These are phyloP conservation scores for Erythrophleum fordii DNA, from an alignment of 306 rosid genomes.

Conservation along the genomic window DNA sequence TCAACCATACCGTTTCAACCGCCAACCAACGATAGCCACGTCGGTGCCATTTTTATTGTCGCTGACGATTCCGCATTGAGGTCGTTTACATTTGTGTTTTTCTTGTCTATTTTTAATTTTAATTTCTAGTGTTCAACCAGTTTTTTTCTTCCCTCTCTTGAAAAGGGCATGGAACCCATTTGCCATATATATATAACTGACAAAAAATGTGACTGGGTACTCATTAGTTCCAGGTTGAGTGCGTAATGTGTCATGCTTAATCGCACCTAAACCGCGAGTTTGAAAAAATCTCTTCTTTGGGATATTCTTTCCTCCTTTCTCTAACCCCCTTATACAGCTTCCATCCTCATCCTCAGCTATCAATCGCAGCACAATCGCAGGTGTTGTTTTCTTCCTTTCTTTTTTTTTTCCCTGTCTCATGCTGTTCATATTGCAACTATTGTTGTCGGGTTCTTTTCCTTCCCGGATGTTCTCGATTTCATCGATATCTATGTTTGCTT, in stretches of 20 bases:
- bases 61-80: neutral
- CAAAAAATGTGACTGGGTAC: neutral
- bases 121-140: neutral
- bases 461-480: neutral
- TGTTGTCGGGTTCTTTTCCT: conserved; percentile 2
- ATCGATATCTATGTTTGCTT: neutral
- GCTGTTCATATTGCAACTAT: neutral
- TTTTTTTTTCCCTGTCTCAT: neutral
- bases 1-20: neutral
- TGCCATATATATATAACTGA: too few species aligned
- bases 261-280: neutral
- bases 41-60: neutral
- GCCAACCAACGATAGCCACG: conserved; percentile 8
- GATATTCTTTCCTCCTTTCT: neutral
- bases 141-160: neutral
- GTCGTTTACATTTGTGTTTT: neutral
- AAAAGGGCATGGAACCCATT: too few species aligned
- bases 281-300: neutral
- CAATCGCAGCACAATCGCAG: neutral
- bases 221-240: neutral
- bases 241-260: neutral
- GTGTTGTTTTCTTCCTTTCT: neutral
- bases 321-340: neutral
- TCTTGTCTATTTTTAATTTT: neutral
- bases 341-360: neutral